A percentile compares a stretch with the other conserved stretches of the same genome.
phyloP scores from a whole-genome alignment of 2,329 filamentous ascomycete genomes.

The Sclerotinia spermophila region DNA sequence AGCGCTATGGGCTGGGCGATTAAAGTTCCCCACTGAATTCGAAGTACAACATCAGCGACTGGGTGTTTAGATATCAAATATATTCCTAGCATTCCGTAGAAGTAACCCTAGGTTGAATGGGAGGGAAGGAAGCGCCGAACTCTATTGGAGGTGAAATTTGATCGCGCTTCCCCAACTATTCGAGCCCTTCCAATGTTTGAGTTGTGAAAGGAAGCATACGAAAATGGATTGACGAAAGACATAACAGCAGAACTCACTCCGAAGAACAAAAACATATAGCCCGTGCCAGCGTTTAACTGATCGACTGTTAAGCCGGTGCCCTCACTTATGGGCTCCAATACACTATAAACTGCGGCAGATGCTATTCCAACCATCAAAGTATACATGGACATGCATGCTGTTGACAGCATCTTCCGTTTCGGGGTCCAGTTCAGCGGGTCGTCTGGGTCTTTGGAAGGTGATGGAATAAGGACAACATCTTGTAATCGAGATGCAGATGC shows the following conservation, averaged over 20 bases:
- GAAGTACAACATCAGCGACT: not conserved
- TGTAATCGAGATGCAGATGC: slow-evolving; percentile 28
- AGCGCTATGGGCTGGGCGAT: slow-evolving; percentile 52
- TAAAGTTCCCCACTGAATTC: slow-evolving; percentile 49
- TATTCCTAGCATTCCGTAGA: not conserved
- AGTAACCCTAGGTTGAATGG: not conserved
- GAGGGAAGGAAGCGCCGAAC: not conserved
- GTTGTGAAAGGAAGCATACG: not conserved
- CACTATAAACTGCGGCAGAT: slow-evolving; percentile 47
- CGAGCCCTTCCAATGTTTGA: not conserved
- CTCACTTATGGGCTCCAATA: slow-evolving; percentile 46
- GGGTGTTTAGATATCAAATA: not conserved
- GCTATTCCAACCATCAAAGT: slow-evolving; percentile 48
- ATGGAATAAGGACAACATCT: slow-evolving; percentile 36
- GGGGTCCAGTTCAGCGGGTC: slow-evolving; percentile 42
- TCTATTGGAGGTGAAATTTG: not conserved
- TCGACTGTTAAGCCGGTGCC: slow-evolving; percentile 45
- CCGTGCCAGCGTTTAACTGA: slow-evolving; percentile 47
- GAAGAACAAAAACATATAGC: slow-evolving; percentile 48
- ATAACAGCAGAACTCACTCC: slow-evolving; percentile 5
- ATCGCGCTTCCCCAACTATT: not conserved
- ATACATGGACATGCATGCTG: slow-evolving; percentile 40
- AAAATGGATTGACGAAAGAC: not conserved
- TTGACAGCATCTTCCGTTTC: slow-evolving; percentile 36
- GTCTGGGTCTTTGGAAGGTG: slow-evolving; percentile 39